Conservation (phyloP, 164 flowering plant genomes). For the grape (Vitis vinifera) region DNA sequence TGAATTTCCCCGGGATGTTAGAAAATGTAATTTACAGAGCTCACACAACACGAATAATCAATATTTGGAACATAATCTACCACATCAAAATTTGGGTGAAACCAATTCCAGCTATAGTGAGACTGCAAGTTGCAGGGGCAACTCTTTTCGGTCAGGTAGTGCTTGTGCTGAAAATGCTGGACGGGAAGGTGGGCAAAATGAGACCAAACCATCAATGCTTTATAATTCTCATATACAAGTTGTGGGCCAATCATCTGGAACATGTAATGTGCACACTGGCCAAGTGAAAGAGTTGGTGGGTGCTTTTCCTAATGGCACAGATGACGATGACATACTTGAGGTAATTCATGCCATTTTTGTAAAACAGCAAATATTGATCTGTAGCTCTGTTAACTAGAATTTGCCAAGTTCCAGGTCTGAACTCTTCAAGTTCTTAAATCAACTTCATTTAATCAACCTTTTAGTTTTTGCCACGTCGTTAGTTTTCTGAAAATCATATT, state of each 20-base stretch:
- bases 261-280: constrained; percentile 12
- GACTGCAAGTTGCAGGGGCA: constrained; percentile 16
- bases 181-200: constrained; percentile 15
- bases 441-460: too few relatives aligned
- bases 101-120: constrained; percentile 19
- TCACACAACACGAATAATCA: constrained; percentile 26
- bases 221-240: constrained; percentile 17
- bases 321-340: constrained; percentile 87
- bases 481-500: background rate
- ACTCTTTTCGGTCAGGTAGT: constrained; percentile 14
- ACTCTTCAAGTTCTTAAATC: background rate
- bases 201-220: constrained; percentile 15
- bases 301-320: constrained; percentile 34
- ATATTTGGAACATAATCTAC: constrained; percentile 15
- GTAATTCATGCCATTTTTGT: constrained; percentile 35
- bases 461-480: too few relatives aligned
- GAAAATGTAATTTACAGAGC: constrained; percentile 25
- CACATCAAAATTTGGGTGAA: constrained; percentile 21
- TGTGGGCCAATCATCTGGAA: constrained; percentile 19
- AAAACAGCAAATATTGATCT: background rate
- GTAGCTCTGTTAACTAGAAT: background rate
- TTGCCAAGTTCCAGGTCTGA: background rate
- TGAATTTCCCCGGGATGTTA: constrained; percentile 20
- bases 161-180: constrained; percentile 22
- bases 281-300: constrained; percentile 19